Evolutionary conservation across 2,329 filamentous ascomycete species (phyloP).

Genomic region (Neoscytalidium dimidiatum): DNA sequence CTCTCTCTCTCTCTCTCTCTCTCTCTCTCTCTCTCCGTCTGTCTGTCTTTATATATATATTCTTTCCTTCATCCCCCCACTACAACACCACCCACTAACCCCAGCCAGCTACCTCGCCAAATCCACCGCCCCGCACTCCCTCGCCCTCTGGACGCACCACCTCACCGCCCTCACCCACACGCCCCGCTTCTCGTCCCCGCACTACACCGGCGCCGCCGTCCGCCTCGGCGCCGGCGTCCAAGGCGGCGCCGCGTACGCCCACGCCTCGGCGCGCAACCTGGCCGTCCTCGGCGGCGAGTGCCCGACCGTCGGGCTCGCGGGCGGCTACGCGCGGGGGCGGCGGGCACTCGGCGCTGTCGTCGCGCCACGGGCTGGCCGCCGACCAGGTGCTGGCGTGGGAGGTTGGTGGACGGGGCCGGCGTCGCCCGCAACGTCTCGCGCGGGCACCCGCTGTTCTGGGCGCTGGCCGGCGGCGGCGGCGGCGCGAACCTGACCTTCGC

Average conservation of each 20-base stretch:
- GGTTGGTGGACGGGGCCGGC: conserved; percentile 36
- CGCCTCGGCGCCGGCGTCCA: conserved; percentile 35
- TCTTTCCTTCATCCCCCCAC: background rate
- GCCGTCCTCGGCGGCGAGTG: conserved; percentile 33
- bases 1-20: background rate
- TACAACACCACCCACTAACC: background rate
- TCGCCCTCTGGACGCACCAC: conserved; percentile 40
- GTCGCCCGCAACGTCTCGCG: conserved; percentile 25
- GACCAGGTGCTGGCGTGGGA: conserved; percentile 34
- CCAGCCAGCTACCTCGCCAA: conserved; percentile 29
- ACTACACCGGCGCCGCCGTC: conserved; percentile 31
- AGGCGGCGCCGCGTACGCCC: conserved; percentile 30
- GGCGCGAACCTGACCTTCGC: conserved; percentile 28
- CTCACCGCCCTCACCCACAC: conserved; percentile 32
- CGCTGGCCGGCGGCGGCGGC: conserved; percentile 34
- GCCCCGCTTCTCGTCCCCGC: too few relatives aligned
- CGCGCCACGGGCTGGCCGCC: conserved; percentile 29
- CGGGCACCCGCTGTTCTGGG: conserved; percentile 36
- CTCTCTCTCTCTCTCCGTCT: background rate
- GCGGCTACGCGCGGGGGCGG: conserved; percentile 35
- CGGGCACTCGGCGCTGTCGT: conserved; percentile 27
- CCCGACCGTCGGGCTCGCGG: conserved; percentile 34
- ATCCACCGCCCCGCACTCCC: conserved; percentile 34
- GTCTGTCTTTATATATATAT: too few relatives aligned
- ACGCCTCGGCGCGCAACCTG: conserved; percentile 25